Evolutionary conservation across 495 filamentous ascomycete genomes (phyloP).

Genomic region (Recurvomyces mirabilis): DNA sequence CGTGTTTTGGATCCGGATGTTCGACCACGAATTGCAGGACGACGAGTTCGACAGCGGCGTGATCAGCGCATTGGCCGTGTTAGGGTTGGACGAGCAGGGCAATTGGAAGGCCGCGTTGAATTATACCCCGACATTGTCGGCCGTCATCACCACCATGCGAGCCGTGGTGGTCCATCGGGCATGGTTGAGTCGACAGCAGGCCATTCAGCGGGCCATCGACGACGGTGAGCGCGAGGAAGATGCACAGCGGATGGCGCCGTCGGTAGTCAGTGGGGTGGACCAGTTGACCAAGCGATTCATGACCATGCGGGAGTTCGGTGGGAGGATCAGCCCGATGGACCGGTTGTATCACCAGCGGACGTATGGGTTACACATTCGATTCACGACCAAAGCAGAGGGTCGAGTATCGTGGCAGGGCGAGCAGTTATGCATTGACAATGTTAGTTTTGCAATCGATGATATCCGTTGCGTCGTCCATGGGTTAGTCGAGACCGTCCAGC

Average conservation of each 20-base stretch:
- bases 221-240: background rate
- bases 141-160: background rate
- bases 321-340: background rate
- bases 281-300: background rate
- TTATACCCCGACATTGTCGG: background rate
- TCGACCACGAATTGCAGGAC: background rate
- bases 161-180: background rate
- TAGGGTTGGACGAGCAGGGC: background rate
- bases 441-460: conserved; percentile 1
- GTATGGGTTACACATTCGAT: conserved; percentile 2
- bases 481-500: conserved; percentile 2
- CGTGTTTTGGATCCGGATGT: background rate
- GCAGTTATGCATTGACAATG: background rate
- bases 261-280: background rate
- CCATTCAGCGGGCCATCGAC: background rate
- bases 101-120: background rate
- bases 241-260: background rate
- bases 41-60: background rate
- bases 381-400: background rate
- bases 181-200: background rate
- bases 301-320: background rate
- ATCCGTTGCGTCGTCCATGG: conserved; percentile 4
- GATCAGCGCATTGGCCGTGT: background rate
- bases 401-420: background rate
- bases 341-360: background rate